Conservation (phyloP, 768 basidiomycete genomes). For the Hericium erinaceus region DNA sequence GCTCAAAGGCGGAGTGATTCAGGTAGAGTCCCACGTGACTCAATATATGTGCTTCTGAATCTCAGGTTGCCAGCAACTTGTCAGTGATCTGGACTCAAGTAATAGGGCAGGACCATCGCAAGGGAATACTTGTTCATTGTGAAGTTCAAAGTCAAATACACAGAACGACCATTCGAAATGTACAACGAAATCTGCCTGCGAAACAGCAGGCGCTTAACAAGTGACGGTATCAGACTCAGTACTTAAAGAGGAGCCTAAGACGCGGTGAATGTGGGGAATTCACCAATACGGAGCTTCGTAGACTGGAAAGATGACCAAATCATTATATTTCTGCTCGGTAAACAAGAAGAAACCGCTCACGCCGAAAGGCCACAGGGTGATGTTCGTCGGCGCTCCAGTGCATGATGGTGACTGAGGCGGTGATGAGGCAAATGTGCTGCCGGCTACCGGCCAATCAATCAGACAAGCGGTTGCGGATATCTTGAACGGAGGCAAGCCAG, state of each 20-base stretch:
- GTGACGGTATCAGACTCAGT: no score
- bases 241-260: not conserved
- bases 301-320: constrained; percentile 11
- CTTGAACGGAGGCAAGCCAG: constrained; percentile 32
- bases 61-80: no score
- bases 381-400: constrained; percentile 30
- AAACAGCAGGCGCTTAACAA: no score
- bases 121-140: no score
- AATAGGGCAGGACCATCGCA: no score
- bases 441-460: constrained; percentile 31
- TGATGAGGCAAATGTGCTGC: constrained; percentile 37
- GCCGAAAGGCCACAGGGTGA: constrained; percentile 40
- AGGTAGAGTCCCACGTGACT: no score
- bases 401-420: constrained; percentile 38
- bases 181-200: no score
- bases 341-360: constrained; percentile 24
- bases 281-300: constrained; percentile 24
- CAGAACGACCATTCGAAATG: no score
- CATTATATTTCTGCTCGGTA: not conserved
- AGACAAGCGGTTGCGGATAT: constrained; percentile 36
- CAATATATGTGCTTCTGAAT: no score
- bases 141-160: no score
- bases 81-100: no score
- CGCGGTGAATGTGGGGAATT: constrained; percentile 21
- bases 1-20: no score